phyloP scores from a whole-genome alignment of 768 basidiomycete species.

The Kwoniella newhampshirensis region DNA sequence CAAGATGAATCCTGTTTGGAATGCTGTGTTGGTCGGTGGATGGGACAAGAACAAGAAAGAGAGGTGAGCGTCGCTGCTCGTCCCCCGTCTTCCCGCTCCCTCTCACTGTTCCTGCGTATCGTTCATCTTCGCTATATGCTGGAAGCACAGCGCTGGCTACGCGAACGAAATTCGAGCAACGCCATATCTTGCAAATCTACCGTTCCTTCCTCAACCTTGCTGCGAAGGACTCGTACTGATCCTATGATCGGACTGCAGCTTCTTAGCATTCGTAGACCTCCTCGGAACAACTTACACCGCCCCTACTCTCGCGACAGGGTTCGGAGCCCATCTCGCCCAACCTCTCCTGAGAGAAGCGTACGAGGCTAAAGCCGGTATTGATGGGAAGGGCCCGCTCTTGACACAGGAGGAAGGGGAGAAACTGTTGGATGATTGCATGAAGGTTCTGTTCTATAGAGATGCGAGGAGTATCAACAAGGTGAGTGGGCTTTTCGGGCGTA shows the following conservation, averaged over 20 bases:
- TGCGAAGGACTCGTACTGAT: not conserved
- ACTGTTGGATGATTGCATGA: conserved; percentile 82
- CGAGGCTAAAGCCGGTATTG: conserved; percentile 70
- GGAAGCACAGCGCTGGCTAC: too few species aligned
- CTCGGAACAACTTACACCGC: conserved; percentile 94
- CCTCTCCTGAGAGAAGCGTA: conserved; percentile 88
- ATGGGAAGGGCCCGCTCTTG: conserved; percentile 56
- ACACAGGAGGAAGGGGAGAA: conserved; percentile 74
- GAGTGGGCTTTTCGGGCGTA: conserved; percentile 35
- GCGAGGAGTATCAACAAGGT: conserved; percentile 95
- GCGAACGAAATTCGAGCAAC: not conserved
- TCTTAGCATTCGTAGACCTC: conserved; percentile 90
- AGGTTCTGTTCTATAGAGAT: conserved; percentile 93
- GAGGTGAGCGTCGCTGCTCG: conserved; percentile 57
- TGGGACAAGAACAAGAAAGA: conserved; percentile 70
- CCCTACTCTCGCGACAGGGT: conserved; percentile 91
- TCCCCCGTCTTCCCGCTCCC: too few species aligned
- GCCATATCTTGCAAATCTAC: not conserved
- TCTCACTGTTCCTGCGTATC: too few species aligned
- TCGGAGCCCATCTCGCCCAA: conserved; percentile 87
- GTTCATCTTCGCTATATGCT: too few species aligned
- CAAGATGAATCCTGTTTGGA: conserved; percentile 94
- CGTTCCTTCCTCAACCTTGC: too few species aligned
- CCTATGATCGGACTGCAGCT: conserved; percentile 62
- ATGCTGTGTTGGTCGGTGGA: conserved; percentile 87